These are phyloP conservation scores for Globisporangium cylindrosporum DNA, from an alignment of 352 stramenopile species.

Conservation along the genomic window DNA sequence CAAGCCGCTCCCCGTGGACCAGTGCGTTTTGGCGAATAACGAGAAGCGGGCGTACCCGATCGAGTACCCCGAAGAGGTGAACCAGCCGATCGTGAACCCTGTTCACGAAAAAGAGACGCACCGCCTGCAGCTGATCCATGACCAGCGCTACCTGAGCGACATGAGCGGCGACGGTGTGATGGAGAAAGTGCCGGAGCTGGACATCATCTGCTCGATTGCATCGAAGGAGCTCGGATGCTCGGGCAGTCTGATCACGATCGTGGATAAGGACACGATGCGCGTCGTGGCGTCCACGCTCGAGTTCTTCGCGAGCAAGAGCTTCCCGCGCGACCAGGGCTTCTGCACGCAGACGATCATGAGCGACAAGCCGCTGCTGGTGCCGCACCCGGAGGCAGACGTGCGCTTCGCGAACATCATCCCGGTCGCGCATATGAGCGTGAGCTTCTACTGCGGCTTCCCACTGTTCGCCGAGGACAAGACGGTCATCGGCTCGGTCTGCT, in stretches of 20 bases:
- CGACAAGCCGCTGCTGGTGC: slow-evolving; percentile 48
- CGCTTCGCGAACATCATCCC: slow-evolving; percentile 43
- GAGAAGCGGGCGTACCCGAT: too few relatives aligned
- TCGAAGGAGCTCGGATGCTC: slow-evolving; percentile 35
- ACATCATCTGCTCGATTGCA: slow-evolving; percentile 24
- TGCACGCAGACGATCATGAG: slow-evolving; percentile 62
- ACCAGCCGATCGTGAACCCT: too few relatives aligned
- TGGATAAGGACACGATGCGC: slow-evolving; percentile 32
- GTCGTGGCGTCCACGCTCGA: slow-evolving; percentile 44
- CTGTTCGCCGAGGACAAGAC: slow-evolving; percentile 38
- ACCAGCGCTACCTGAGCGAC: too few relatives aligned
- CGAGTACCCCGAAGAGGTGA: too few relatives aligned
- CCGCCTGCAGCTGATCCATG: too few relatives aligned
- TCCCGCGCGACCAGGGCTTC: slow-evolving; percentile 48
- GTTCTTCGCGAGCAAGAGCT: slow-evolving; percentile 23
- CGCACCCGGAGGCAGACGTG: slow-evolving; percentile 53
- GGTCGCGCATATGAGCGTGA: slow-evolving; percentile 30
- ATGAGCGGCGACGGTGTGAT: too few relatives aligned
- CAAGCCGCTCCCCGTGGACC: slow-evolving; percentile 26
- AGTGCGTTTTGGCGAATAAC: too few relatives aligned
- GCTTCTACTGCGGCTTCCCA: slow-evolving; percentile 83
- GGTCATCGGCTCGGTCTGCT: slow-evolving; percentile 64
- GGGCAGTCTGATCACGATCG: slow-evolving; percentile 44
- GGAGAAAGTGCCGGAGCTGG: slow-evolving; percentile 19
- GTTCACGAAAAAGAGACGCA: too few relatives aligned